phyloP scores from a whole-genome alignment of 169 alveolate genomes.

The Cryptosporidium canis region DNA sequence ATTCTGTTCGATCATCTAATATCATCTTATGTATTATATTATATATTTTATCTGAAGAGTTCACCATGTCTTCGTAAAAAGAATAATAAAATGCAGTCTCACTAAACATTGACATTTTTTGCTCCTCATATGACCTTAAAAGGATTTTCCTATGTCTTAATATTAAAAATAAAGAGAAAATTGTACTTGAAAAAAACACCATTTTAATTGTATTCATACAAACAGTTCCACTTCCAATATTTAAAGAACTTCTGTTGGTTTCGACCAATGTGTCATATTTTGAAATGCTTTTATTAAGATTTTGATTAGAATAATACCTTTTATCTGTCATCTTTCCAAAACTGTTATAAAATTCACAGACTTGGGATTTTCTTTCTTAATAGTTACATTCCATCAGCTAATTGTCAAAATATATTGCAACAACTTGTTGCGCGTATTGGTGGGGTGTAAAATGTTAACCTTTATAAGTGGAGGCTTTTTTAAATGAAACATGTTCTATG shows the following conservation, averaged over 20 bases:
- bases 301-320: background rate
- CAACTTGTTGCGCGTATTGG: background rate
- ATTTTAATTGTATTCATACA: background rate
- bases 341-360: background rate
- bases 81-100: constrained; percentile 77
- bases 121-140: constrained; percentile 32
- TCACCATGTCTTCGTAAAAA: constrained; percentile 73
- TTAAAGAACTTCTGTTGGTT: background rate
- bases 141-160: constrained; percentile 52
- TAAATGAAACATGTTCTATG: no score
- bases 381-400: no score
- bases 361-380: no score
- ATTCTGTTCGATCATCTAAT: constrained; percentile 74
- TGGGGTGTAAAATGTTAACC: background rate
- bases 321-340: background rate
- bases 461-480: no score
- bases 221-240: background rate
- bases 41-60: constrained; percentile 45
- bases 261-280: background rate
- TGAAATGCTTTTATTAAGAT: background rate
- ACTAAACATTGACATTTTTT: constrained; percentile 53
- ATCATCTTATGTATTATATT: background rate
- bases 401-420: background rate
- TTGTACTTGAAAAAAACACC: background rate
- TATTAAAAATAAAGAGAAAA: constrained; percentile 35